Evolutionary conservation across 2,329 filamentous ascomycete species (phyloP).

Genomic region (Escovopsis sp.): DNA sequence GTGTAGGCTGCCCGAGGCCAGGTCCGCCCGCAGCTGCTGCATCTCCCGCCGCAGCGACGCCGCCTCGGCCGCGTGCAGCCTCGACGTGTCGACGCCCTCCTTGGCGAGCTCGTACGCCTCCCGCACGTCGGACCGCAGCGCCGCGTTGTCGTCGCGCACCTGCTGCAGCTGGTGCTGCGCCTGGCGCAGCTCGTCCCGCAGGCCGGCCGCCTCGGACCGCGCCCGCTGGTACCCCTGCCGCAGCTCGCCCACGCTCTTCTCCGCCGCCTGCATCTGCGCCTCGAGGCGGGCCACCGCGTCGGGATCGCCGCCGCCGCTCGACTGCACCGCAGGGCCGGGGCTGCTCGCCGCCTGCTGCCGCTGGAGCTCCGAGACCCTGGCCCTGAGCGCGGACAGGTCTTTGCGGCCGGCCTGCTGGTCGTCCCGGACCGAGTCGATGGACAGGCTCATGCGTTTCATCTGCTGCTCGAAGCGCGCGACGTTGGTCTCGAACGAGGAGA

Average conservation of each 20-base stretch:
- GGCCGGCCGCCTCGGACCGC: constrained; percentile 5
- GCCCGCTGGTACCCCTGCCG: constrained; percentile 9
- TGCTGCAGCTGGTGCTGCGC: constrained; percentile 12
- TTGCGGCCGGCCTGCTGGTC: constrained; percentile 11
- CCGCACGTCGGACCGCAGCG: constrained; percentile 11
- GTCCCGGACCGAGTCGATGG: constrained; percentile 13
- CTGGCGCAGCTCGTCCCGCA: constrained; percentile 11
- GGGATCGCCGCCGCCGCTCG: too few species aligned
- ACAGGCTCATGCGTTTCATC: constrained; percentile 17
- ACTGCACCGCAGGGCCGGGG: too few species aligned
- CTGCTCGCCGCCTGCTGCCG: background rate
- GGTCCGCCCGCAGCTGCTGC: constrained; percentile 14
- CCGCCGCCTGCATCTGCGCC: constrained; percentile 11
- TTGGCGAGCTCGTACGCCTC: constrained; percentile 12
- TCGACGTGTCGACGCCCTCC: constrained; percentile 11
- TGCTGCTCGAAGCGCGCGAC: constrained; percentile 21
- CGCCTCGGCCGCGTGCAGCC: constrained; percentile 18
- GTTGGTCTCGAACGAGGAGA: constrained; percentile 21
- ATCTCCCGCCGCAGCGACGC: constrained; percentile 19
- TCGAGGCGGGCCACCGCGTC: constrained; percentile 9
- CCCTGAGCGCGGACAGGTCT: constrained; percentile 15
- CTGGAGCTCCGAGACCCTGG: constrained; percentile 11
- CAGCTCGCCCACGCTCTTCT: constrained; percentile 9
- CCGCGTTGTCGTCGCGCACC: constrained; percentile 11
- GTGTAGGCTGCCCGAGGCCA: constrained; percentile 9